These are phyloP conservation scores for Prunus yedoensis DNA, from an alignment of 331 rosid genomes.

Conservation along the genomic window DNA sequence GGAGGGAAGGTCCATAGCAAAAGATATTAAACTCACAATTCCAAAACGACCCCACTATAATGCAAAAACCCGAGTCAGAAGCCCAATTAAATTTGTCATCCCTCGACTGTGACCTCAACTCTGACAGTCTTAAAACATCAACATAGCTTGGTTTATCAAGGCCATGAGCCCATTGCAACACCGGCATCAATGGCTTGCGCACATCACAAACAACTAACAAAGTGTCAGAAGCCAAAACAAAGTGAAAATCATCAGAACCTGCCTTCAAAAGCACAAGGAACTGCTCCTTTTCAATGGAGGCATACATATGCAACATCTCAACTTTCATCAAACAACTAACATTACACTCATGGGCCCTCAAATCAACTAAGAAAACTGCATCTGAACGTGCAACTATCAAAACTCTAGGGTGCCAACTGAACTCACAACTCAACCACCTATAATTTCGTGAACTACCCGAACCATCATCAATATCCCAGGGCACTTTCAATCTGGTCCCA, in stretches of 20 bases:
- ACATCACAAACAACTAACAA: constrained; percentile 68
- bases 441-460: constrained; percentile 15
- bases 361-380: constrained; percentile 64
- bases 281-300: constrained; percentile 39
- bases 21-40: constrained; percentile 54
- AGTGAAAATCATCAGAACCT: constrained; percentile 48
- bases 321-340: constrained; percentile 54
- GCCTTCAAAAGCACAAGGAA: constrained; percentile 56
- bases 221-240: constrained; percentile 56
- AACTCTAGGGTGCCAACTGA: constrained; percentile 76
- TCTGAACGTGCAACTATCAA: constrained; percentile 61
- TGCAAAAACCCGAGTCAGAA: constrained; percentile 67
- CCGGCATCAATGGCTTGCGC: constrained; percentile 56
- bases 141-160: constrained; percentile 48
- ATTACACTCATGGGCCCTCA: constrained; percentile 34
- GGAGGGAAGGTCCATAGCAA: constrained; percentile 58
- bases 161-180: constrained; percentile 70
- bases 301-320: constrained; percentile 40
- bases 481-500: constrained; percentile 60
- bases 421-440: constrained; percentile 71
- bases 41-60: constrained; percentile 75
- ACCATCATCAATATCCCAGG: constrained; percentile 37
- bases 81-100: constrained; percentile 46
- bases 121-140: constrained; percentile 48
- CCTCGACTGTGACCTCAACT: constrained; percentile 54